phyloP scores from a whole-genome alignment of 495 filamentous ascomycete genomes.

The Penicillium crystallinum region DNA sequence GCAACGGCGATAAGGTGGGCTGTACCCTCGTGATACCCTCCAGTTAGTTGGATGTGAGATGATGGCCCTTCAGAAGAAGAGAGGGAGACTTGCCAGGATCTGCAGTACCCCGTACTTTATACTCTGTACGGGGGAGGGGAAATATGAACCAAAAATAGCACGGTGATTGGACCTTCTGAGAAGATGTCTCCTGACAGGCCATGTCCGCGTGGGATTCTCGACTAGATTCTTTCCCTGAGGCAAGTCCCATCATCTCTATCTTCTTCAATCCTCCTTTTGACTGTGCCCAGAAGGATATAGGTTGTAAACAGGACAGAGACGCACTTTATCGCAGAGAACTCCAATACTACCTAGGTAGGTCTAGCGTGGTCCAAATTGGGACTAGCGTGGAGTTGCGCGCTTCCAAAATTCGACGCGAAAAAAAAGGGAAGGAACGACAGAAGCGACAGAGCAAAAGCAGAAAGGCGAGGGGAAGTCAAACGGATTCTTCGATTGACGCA shows the following conservation, averaged over 20 bases:
- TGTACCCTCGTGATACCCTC: constrained; percentile 15
- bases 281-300: no score
- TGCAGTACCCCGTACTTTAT: no score
- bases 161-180: no score
- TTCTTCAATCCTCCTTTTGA: not conserved
- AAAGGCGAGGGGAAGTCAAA: not conserved
- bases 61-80: not conserved
- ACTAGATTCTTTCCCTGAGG: no score
- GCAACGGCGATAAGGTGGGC: constrained; percentile 2
- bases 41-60: not conserved
- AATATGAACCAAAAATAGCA: no score
- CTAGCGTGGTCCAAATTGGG: constrained; percentile 10
- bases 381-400: constrained; percentile 21
- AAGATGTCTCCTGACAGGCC: no score
- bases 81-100: no score
- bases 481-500: constrained; percentile 1
- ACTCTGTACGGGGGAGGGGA: no score
- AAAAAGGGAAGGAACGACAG: not conserved
- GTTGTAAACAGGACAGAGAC: no score
- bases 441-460: not conserved
- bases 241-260: no score
- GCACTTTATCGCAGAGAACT: not conserved
- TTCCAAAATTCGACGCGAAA: constrained; percentile 25
- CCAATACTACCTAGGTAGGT: not conserved
- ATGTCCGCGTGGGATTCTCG: no score